Percentiles rank a stretch among this genome's conserved stretches.
These are phyloP conservation scores for Stromatinia cepivora DNA, from an alignment of 2,329 filamentous ascomycete species.

Conservation along the genomic window DNA sequence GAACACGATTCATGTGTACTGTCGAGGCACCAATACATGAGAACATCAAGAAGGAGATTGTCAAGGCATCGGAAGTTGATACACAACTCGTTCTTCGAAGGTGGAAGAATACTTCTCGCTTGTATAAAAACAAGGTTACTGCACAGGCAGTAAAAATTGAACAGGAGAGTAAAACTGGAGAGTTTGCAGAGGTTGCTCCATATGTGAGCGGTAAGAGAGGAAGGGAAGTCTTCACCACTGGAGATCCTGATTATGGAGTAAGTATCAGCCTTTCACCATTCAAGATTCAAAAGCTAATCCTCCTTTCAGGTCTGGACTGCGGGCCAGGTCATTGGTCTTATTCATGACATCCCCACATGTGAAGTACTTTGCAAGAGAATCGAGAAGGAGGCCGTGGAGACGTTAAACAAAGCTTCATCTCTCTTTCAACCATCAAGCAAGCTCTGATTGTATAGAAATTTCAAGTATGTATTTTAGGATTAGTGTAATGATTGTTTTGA, in stretches of 20 bases:
- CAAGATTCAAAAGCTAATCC: conserved; percentile 15
- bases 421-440: conserved; percentile 60
- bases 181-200: conserved; percentile 85
- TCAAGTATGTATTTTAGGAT: conserved; percentile 19
- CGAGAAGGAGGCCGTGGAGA: conserved; percentile 71
- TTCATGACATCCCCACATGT: conserved; percentile 80
- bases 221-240: conserved; percentile 86
- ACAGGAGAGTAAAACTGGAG: conserved; percentile 75
- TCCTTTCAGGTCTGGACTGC: conserved; percentile 82
- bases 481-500: conserved; percentile 17
- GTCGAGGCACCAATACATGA: conserved; percentile 87
- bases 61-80: conserved; percentile 83
- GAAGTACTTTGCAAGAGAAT: conserved; percentile 68
- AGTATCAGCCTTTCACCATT: conserved; percentile 44
- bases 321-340: conserved; percentile 89
- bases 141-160: conserved; percentile 80
- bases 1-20: conserved; percentile 96
- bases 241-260: conserved; percentile 87
- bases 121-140: conserved; percentile 90
- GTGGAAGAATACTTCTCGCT: conserved; percentile 88
- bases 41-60: conserved; percentile 93
- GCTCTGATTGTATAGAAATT: conserved; percentile 35
- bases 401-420: conserved; percentile 59
- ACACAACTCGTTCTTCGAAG: conserved; percentile 83
- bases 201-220: conserved; percentile 89